These are phyloP conservation scores for Corymbia calophylla DNA, from an alignment of 441 rosid species.

Conservation along the genomic window DNA sequence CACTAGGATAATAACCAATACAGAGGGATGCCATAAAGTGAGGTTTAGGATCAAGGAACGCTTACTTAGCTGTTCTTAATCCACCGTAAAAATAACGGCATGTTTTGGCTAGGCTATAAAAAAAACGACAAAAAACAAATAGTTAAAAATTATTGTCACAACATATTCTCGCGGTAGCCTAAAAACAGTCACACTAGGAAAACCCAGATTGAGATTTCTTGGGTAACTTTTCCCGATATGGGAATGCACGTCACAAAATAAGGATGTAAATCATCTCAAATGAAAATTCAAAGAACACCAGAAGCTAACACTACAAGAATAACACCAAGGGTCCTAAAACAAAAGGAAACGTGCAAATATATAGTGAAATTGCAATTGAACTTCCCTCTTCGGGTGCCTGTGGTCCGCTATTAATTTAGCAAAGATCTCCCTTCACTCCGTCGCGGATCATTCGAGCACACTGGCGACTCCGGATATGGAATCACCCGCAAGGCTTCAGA, in stretches of 20 bases:
- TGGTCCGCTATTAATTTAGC: not conserved
- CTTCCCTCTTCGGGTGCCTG: not conserved
- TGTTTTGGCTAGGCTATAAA: too few relatives aligned
- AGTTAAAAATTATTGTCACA: too few relatives aligned
- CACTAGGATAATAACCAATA: not conserved
- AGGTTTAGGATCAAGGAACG: not conserved
- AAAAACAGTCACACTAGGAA: too few relatives aligned
- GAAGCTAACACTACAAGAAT: not conserved
- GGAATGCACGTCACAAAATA: not conserved
- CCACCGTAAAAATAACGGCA: accelerated
- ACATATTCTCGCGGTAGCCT: too few relatives aligned
- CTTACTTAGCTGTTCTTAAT: too few relatives aligned
- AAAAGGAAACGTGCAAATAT: not conserved
- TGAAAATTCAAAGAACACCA: not conserved
- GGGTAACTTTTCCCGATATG: not conserved
- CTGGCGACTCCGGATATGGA: not conserved
- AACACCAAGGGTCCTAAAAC: not conserved
- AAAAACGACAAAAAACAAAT: too few relatives aligned
- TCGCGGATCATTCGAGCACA: not conserved
- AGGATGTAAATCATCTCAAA: too few relatives aligned
- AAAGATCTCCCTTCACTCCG: not conserved
- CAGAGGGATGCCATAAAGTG: not conserved
- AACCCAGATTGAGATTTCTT: accelerated
- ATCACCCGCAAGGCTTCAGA: not conserved
- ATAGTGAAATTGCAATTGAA: not conserved